Evolutionary conservation across 495 filamentous ascomycete genomes (phyloP).

Genomic region (Penicillium cinerascens): DNA sequence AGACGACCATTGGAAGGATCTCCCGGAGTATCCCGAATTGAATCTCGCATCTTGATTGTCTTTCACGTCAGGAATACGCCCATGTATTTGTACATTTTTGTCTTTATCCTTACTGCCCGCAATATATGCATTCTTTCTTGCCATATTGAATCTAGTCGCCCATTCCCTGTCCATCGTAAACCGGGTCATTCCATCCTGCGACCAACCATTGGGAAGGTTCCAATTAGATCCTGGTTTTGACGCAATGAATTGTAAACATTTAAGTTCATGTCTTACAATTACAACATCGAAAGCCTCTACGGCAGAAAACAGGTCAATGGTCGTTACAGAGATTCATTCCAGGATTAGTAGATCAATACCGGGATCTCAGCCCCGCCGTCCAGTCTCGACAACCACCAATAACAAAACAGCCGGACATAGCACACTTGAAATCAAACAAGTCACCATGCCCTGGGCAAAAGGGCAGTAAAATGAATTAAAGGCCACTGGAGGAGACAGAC

Average conservation of each 20-base stretch:
- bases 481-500: constrained; percentile 3
- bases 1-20: background rate
- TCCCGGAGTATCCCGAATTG: background rate
- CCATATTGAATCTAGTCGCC: too few relatives aligned
- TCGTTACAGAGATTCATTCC: constrained; percentile 25
- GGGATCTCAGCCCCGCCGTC: constrained; percentile 13
- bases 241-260: too few relatives aligned
- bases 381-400: background rate
- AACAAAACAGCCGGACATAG: background rate
- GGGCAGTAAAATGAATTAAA: background rate
- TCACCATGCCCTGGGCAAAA: constrained; percentile 4
- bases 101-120: too few relatives aligned
- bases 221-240: too few relatives aligned
- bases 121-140: too few relatives aligned
- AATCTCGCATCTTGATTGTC: background rate
- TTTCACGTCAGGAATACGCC: too few relatives aligned
- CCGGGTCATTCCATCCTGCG: too few relatives aligned
- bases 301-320: background rate
- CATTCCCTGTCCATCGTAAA: too few relatives aligned
- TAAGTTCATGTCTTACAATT: too few relatives aligned
- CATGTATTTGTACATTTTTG: too few relatives aligned
- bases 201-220: too few relatives aligned
- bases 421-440: background rate
- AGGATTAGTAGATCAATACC: constrained; percentile 26
- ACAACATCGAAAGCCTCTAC: background rate